A percentile compares a stretch with the other conserved stretches of the same genome.
phyloP scores from a whole-genome alignment of 75 land plant genomes.

The Picea glauca region DNA sequence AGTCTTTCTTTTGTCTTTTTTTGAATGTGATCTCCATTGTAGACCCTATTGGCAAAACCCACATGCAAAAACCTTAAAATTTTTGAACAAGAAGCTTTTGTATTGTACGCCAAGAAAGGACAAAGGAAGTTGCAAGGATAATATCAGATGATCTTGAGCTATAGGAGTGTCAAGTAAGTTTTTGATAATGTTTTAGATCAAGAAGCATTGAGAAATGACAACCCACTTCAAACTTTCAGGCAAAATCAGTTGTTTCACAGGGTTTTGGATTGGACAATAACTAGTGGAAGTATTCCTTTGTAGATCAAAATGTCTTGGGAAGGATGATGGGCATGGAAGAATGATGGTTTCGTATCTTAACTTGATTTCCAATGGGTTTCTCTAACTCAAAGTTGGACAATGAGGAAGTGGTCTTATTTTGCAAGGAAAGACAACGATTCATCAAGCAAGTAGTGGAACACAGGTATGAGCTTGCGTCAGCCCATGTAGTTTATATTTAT shows the following conservation, averaged over 20 bases:
- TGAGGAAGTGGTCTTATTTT: conserved; percentile 78
- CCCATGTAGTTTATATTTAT: conserved; percentile 70
- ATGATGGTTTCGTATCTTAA: background rate
- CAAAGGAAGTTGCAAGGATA: background rate
- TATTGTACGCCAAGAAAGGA: background rate
- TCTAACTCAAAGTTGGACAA: conserved; percentile 78
- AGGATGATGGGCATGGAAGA: background rate
- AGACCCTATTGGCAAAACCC: background rate
- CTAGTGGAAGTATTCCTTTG: background rate
- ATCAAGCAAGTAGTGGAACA: conserved; percentile 79
- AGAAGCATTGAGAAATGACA: background rate
- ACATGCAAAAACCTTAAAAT: background rate
- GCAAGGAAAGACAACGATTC: conserved; percentile 75
- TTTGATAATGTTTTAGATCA: background rate
- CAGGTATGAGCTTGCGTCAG: conserved; percentile 57
- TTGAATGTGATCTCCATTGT: background rate
- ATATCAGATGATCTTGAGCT: background rate
- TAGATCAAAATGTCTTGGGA: background rate
- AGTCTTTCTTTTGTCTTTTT: background rate
- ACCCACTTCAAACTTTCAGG: background rate
- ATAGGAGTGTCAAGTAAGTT: background rate
- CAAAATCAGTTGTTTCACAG: background rate
- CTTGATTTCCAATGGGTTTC: conserved; percentile 50
- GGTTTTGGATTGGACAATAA: background rate
- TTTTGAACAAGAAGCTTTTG: background rate